These are phyloP conservation scores for Mortierella claussenii DNA, from an alignment of 192 early-diverging fungal genomes.

Conservation along the genomic window DNA sequence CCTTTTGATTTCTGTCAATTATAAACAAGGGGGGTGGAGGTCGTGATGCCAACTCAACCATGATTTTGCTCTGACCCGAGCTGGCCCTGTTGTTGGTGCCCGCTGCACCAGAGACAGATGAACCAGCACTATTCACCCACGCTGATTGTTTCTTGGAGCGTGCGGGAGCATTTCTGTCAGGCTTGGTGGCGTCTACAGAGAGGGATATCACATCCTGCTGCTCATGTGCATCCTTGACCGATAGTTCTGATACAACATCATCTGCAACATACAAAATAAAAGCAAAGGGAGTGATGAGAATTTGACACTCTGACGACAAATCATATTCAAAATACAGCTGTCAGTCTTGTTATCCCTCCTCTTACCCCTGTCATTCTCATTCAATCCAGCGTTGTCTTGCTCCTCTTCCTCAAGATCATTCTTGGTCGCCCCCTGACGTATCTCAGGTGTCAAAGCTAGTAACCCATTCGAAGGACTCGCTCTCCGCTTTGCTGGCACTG, in stretches of 20 bases:
- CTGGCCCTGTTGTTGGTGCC: neutral
- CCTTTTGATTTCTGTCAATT: slow-evolving; percentile 37
- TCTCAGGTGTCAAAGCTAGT: neutral
- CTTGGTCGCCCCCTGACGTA: too few relatives aligned
- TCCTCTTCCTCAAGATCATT: neutral
- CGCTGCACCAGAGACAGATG: too few relatives aligned
- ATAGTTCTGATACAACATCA: neutral
- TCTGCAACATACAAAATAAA: too few relatives aligned
- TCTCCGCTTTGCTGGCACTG: slow-evolving; percentile 1
- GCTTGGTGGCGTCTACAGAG: neutral
- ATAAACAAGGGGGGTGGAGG: slow-evolving; percentile 22
- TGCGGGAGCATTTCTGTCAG: neutral
- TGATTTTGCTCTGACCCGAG: neutral
- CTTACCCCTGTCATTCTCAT: neutral
- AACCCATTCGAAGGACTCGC: slow-evolving; percentile 8
- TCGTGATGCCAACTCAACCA: neutral
- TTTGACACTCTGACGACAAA: neutral
- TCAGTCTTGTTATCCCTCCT: too few relatives aligned
- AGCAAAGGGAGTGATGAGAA: neutral
- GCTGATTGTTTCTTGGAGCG: neutral
- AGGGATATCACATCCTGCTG: neutral
- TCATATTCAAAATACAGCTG: neutral
- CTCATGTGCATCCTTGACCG: neutral
- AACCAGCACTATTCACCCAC: neutral
- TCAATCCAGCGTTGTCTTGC: neutral